A percentile compares a stretch with the other conserved stretches of the same genome.
Evolutionary conservation across 805 yeast species (phyloP).

Genomic region (Saccharomyces paradoxus): DNA sequence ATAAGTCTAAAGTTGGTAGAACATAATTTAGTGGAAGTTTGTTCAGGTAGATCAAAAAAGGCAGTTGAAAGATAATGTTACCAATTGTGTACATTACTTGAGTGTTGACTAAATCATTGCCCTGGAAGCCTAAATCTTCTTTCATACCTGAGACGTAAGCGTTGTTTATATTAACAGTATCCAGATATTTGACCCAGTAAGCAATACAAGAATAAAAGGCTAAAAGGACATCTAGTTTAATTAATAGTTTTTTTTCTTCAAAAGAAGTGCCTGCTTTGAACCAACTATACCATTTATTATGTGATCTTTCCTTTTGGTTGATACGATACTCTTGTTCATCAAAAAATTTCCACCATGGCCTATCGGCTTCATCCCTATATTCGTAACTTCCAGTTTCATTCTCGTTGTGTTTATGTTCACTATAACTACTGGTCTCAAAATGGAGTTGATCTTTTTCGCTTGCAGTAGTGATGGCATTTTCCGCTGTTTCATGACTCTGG

Average conservation of each 20-base stretch:
- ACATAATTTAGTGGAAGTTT: slow-evolving; percentile 44
- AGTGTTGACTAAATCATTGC: slow-evolving; percentile 54
- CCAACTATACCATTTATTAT: slow-evolving; percentile 46
- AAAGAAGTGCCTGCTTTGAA: slow-evolving; percentile 41
- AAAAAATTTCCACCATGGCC: slow-evolving; percentile 49
- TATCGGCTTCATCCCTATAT: slow-evolving; percentile 45
- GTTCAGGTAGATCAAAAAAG: slow-evolving; percentile 49
- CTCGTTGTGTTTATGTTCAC: neutral
- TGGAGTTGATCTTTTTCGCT: neutral
- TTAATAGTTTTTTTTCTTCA: slow-evolving; percentile 35
- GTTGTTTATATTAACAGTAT: slow-evolving; percentile 50
- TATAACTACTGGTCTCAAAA: neutral
- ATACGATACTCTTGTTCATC: slow-evolving; percentile 57
- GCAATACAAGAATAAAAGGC: slow-evolving; percentile 48
- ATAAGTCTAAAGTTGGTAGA: slow-evolving; percentile 42
- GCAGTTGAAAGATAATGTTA: slow-evolving; percentile 51
- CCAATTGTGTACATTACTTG: slow-evolving; percentile 55
- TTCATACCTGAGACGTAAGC: slow-evolving; percentile 62
- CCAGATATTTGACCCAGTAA: slow-evolving; percentile 61
- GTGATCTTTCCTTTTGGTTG: slow-evolving; percentile 26
- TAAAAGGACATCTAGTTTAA: slow-evolving; percentile 45
- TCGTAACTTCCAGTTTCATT: slow-evolving; percentile 21
- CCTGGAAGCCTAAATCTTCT: slow-evolving; percentile 46
- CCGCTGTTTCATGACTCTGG: neutral
- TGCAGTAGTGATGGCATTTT: neutral